phyloP scores from a whole-genome alignment of 192 early-diverging fungal genomes.

The Coemansia javaensis region DNA sequence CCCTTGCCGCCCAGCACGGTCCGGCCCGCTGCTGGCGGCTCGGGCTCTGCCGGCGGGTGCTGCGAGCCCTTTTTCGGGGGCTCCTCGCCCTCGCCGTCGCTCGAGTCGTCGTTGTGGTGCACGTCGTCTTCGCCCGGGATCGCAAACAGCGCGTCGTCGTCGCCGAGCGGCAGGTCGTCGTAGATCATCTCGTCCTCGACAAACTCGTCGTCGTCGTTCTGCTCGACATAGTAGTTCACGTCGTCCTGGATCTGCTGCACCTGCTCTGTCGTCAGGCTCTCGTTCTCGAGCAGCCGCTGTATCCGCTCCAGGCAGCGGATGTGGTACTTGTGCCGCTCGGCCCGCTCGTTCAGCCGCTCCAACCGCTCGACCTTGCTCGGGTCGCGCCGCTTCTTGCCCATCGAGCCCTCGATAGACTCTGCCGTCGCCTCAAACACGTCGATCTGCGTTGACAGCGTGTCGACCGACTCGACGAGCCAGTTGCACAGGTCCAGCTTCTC shows the following conservation, averaged over 20 bases:
- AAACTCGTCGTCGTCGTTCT: slow-evolving; percentile 87
- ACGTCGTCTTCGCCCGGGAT: slow-evolving; percentile 65
- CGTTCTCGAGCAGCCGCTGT: slow-evolving; percentile 89
- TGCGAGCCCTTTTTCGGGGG: neutral
- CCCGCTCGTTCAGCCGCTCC: slow-evolving; percentile 61
- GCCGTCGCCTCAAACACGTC: slow-evolving; percentile 90
- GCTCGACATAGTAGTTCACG: slow-evolving; percentile 88
- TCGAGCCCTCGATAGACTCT: slow-evolving; percentile 62
- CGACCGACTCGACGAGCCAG: slow-evolving; percentile 81
- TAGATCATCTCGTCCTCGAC: slow-evolving; percentile 91
- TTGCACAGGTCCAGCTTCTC: slow-evolving; percentile 82
- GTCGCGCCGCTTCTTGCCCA: slow-evolving; percentile 80
- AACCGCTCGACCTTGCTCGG: slow-evolving; percentile 69
- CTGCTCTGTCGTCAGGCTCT: slow-evolving; percentile 78
- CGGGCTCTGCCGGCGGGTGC: slow-evolving; percentile 9
- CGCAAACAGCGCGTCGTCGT: slow-evolving; percentile 78
- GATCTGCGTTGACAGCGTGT: slow-evolving; percentile 80
- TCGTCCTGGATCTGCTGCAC: slow-evolving; percentile 79
- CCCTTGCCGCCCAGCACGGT: slow-evolving; percentile 19
- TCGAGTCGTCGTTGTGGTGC: slow-evolving; percentile 12
- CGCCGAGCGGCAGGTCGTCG: slow-evolving; percentile 87
- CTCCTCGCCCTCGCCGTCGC: slow-evolving; percentile 12
- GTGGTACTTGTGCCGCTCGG: slow-evolving; percentile 91
- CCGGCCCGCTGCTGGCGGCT: slow-evolving; percentile 13
- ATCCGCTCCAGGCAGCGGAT: slow-evolving; percentile 87